Conservation (phyloP, 495 filamentous ascomycete genomes). For the Zalerion maritima region DNA sequence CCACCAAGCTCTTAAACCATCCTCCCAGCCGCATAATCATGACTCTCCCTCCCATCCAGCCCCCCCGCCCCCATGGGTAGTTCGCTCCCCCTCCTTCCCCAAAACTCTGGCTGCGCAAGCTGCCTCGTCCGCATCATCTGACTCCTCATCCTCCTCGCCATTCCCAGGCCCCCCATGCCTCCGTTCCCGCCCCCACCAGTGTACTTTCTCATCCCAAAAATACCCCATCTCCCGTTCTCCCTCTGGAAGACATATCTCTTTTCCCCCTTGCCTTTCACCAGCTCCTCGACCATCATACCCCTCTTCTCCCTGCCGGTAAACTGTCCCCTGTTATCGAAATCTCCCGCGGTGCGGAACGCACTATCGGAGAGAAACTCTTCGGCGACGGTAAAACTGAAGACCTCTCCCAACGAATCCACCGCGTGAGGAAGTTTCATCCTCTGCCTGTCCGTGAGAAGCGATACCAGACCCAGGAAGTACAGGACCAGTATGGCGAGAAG, state of each 20-base stretch:
- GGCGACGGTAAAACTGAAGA: constrained; percentile 60
- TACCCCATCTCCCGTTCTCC: no score
- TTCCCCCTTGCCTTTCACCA: background rate
- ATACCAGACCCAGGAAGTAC: constrained; percentile 36
- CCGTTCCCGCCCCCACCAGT: no score
- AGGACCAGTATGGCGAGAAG: constrained; percentile 55
- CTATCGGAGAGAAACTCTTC: constrained; percentile 54
- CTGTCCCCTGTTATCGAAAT: constrained; percentile 41
- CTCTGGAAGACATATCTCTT: background rate
- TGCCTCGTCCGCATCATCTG: no score
- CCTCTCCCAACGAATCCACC: constrained; percentile 54
- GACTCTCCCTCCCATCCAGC: no score
- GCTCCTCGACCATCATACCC: background rate
- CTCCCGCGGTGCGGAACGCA: constrained; percentile 44
- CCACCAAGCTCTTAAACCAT: no score
- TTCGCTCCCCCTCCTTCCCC: no score
- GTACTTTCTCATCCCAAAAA: no score
- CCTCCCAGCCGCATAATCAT: no score
- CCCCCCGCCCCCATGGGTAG: no score
- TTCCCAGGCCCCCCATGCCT: no score
- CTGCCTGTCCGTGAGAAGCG: constrained; percentile 38
- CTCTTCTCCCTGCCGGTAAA: background rate
- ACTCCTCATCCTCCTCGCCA: no score
- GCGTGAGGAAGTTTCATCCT: constrained; percentile 53
- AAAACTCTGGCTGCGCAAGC: no score